These are phyloP conservation scores for Pseudogymnoascus sp. DNA, from an alignment of 2,329 filamentous ascomycete species.

Conservation along the genomic window DNA sequence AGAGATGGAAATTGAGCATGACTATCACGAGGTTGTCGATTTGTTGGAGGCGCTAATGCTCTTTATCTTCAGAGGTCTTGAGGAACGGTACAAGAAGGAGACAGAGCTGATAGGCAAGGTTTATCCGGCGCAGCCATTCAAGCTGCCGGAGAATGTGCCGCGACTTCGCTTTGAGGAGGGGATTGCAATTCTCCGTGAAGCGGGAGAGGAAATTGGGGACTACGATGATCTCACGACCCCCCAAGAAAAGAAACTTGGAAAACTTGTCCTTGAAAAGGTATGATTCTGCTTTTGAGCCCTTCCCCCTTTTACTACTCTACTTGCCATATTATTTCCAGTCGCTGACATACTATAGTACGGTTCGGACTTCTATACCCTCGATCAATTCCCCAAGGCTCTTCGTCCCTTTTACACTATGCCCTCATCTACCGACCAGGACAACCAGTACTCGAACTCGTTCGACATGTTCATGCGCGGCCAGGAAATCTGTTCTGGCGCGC, in stretches of 20 bases:
- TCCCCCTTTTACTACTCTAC: not conserved
- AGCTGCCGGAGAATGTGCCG: not conserved
- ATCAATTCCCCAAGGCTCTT: slow-evolving; percentile 57
- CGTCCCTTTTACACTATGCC: slow-evolving; percentile 62
- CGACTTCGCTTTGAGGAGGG: not conserved
- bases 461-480: slow-evolving; percentile 66
- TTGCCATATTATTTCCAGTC: not conserved
- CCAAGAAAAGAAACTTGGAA: slow-evolving; percentile 4
- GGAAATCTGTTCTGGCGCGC: slow-evolving; percentile 60
- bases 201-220: not conserved
- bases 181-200: not conserved
- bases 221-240: not conserved
- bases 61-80: slow-evolving; percentile 39
- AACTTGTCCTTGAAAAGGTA: slow-evolving; percentile 7
- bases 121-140: not conserved
- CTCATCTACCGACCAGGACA: slow-evolving; percentile 38
- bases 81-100: slow-evolving; percentile 32
- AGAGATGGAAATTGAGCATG: slow-evolving; percentile 37
- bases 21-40: slow-evolving; percentile 42
- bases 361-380: slow-evolving; percentile 61
- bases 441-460: slow-evolving; percentile 50
- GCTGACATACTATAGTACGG: slow-evolving; percentile 39
- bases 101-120: slow-evolving; percentile 14
- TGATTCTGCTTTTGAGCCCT: not conserved
- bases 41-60: slow-evolving; percentile 42